A percentile compares a stretch with the other conserved stretches of the same genome.
Conservation (phyloP, 2,329 filamentous ascomycete genomes). For the Pestalotiopsis sp. region DNA sequence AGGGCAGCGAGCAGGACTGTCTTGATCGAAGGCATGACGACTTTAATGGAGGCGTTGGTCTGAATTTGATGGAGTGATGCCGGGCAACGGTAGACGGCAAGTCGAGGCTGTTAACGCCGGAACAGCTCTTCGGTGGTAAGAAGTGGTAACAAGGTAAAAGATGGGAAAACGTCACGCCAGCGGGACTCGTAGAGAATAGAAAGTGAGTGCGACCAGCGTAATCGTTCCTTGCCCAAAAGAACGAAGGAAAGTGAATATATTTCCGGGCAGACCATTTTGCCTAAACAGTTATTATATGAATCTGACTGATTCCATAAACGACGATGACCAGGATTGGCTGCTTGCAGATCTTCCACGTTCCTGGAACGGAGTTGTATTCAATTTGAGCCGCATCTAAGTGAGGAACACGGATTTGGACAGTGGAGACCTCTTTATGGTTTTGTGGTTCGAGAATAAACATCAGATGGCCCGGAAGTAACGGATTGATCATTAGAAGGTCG, state of each 20-base stretch:
- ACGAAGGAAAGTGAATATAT: background rate
- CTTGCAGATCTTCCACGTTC: constrained; percentile 10
- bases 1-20: constrained; percentile 16
- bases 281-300: constrained; percentile 5
- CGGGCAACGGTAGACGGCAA: no score
- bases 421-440: background rate
- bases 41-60: no score
- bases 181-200: background rate
- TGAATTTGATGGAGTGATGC: background rate
- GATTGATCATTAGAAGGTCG: background rate
- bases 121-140: background rate
- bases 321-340: background rate
- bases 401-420: background rate
- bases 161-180: background rate
- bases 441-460: background rate
- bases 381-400: constrained; percentile 10
- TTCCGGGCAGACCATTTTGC: background rate
- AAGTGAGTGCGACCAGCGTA: background rate
- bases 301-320: background rate
- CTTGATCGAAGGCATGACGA: background rate
- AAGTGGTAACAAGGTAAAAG: background rate
- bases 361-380: constrained; percentile 1
- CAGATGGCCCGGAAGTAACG: background rate
- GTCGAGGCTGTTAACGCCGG: no score
- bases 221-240: background rate